phyloP scores from a whole-genome alignment of 805 yeast species.

The Lipomyces spencermartinsiae region DNA sequence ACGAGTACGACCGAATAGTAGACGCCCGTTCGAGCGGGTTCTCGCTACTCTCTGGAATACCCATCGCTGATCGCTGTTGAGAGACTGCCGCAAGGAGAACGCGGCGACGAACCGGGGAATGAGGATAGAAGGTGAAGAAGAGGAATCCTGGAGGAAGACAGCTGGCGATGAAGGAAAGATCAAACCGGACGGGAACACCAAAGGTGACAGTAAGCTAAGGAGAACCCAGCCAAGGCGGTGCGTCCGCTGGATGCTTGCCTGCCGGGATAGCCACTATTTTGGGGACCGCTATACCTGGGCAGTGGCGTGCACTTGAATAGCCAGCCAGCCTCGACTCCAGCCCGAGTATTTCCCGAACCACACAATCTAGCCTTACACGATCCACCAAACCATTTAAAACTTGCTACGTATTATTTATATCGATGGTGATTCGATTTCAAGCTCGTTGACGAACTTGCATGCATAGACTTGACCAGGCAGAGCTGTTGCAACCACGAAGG shows the following conservation, averaged over 20 bases:
- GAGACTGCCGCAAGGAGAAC: background rate
- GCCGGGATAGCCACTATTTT: background rate
- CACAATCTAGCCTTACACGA: background rate
- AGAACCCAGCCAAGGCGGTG: background rate
- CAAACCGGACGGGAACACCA: background rate
- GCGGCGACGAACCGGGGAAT: slow-evolving; percentile 7
- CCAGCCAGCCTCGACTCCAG: no score
- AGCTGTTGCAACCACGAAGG: no score
- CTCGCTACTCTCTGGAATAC: slow-evolving; percentile 24
- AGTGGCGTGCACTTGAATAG: no score
- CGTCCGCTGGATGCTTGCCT: background rate
- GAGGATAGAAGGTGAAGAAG: slow-evolving; percentile 11
- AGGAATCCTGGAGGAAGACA: slow-evolving; percentile 6
- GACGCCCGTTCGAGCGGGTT: slow-evolving; percentile 12
- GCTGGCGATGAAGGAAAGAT: slow-evolving; percentile 6
- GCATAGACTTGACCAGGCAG: no score
- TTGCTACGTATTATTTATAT: background rate
- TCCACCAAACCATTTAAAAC: background rate
- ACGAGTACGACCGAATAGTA: slow-evolving; percentile 34
- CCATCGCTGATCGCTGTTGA: slow-evolving; percentile 22
- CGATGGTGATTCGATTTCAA: no score
- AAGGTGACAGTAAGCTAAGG: background rate
- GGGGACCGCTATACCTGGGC: background rate
- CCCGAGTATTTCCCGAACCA: no score
- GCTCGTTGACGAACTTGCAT: background rate